phyloP scores from a whole-genome alignment of 1,139 yeast genomes.

The Blastobotrys proliferans region DNA sequence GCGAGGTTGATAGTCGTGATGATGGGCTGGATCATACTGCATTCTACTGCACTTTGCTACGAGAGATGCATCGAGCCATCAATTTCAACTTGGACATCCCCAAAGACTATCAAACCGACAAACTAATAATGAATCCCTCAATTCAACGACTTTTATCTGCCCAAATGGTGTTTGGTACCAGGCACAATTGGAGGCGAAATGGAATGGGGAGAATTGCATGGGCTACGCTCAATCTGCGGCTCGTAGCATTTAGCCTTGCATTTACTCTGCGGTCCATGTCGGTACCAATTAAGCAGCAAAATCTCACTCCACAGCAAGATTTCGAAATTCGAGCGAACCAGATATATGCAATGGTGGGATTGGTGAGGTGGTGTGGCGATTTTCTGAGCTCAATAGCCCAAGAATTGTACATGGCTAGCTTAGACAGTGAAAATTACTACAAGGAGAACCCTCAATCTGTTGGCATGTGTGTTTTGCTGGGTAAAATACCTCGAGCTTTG shows the following conservation, averaged over 20 bases:
- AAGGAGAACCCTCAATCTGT: conserved; percentile 24
- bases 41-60: conserved; percentile 39
- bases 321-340: conserved; percentile 54
- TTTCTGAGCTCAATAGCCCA: conserved; percentile 62
- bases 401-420: conserved; percentile 44
- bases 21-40: conserved; percentile 13
- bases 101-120: conserved; percentile 62
- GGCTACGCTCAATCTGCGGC: conserved; percentile 63
- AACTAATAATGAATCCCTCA: conserved; percentile 67
- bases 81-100: conserved; percentile 65
- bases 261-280: conserved; percentile 52
- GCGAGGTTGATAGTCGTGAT: conserved; percentile 5
- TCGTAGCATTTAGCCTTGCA: conserved; percentile 71
- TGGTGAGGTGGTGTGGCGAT: conserved; percentile 76
- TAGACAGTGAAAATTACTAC: conserved; percentile 7
- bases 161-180: conserved; percentile 64
- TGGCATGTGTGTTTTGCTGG: conserved; percentile 39
- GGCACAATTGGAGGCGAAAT: conserved; percentile 42
- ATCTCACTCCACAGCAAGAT: conserved; percentile 35
- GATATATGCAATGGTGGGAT: conserved; percentile 61
- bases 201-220: conserved; percentile 60
- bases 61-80: conserved; percentile 66
- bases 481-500: conserved; percentile 68
- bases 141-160: conserved; percentile 56
- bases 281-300: conserved; percentile 14